These are phyloP conservation scores for Populus trichocarpa DNA, from an alignment of 441 rosid species.

Conservation along the genomic window DNA sequence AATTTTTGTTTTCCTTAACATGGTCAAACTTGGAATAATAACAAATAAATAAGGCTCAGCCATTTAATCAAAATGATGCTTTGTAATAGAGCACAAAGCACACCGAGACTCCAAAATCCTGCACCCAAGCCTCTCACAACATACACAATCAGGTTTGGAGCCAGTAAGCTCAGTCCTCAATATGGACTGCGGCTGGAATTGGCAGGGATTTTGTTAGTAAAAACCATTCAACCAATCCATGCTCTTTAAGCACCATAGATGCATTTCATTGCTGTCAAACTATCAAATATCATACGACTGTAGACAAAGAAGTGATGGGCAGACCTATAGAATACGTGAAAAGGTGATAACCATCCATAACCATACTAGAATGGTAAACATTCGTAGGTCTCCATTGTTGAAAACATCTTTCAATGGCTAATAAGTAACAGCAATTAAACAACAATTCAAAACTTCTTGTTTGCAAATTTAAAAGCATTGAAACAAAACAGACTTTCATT, in stretches of 20 bases:
- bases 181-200: neutral
- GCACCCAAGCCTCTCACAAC: too few species aligned
- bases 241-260: too few species aligned
- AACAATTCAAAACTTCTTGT: constrained; percentile 1
- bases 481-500: constrained; percentile 8
- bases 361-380: neutral
- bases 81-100: too few species aligned
- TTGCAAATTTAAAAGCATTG: constrained; percentile 9
- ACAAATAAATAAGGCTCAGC: too few species aligned
- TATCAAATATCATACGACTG: neutral
- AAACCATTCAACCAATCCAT: neutral
- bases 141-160: neutral
- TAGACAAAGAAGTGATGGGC: neutral
- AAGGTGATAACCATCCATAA: neutral
- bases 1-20: neutral
- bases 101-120: too few species aligned
- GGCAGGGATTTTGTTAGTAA: neutral
- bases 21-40: neutral
- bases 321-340: neutral
- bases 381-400: neutral
- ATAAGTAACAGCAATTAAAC: neutral
- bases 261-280: neutral
- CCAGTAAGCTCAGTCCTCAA: neutral
- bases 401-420: neutral
- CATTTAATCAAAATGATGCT: neutral